These are phyloP conservation scores for Chlorella variabilis DNA, from an alignment of 163 green algal species.

Conservation along the genomic window DNA sequence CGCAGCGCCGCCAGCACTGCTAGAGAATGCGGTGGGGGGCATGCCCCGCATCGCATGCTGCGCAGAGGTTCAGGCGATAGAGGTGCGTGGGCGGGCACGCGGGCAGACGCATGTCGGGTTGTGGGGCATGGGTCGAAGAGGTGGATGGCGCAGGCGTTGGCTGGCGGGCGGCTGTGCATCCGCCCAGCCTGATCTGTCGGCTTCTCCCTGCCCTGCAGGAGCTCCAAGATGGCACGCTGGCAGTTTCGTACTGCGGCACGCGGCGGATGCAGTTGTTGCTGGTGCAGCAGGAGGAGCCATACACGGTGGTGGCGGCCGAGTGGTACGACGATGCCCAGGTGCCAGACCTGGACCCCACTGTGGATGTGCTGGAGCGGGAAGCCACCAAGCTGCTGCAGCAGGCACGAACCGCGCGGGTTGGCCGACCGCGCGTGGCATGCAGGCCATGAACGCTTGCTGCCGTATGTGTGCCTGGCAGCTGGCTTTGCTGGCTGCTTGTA, in stretches of 20 bases:
- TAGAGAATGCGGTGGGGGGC: conserved; percentile 19
- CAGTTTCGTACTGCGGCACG: conserved; percentile 23
- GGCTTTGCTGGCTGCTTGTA: no score
- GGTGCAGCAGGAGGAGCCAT: neutral
- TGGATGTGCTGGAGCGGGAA: conserved; percentile 22
- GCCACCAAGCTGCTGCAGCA: conserved; percentile 15
- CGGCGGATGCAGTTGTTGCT: conserved; percentile 25
- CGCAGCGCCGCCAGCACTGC: conserved; percentile 19
- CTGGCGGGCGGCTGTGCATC: no score
- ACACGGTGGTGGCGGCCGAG: neutral
- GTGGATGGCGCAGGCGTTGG: no score
- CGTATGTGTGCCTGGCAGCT: neutral
- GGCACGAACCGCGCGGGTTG: no score
- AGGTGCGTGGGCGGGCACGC: conserved; percentile 19
- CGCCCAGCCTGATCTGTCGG: no score
- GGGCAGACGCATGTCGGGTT: no score
- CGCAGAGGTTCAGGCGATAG: conserved; percentile 27
- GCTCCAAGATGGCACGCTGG: neutral
- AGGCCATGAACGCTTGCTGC: neutral
- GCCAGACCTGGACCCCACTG: neutral
- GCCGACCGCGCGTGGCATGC: no score
- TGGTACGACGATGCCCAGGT: conserved; percentile 8
- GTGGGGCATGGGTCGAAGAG: no score
- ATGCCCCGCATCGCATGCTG: conserved; percentile 30
- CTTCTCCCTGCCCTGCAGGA: no score